These are phyloP conservation scores for Cardiospermum halicacabum DNA, from an alignment of 345 rosid species.

Conservation along the genomic window DNA sequence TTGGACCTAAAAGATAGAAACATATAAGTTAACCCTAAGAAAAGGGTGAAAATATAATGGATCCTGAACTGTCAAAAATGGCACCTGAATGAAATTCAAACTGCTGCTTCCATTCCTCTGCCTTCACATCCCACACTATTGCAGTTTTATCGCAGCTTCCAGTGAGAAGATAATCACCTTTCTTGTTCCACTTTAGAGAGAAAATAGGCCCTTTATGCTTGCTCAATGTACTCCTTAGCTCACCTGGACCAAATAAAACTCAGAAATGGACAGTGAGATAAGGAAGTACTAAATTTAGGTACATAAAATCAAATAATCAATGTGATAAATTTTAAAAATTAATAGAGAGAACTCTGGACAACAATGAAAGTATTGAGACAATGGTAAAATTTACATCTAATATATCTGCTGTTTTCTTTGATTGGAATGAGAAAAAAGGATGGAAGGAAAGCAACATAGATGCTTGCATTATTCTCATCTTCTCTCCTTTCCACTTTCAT, in stretches of 20 bases:
- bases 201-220: conserved; percentile 97
- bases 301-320: neutral
- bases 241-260: conserved; percentile 47
- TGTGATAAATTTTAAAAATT: neutral
- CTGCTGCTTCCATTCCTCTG: conserved; percentile 91
- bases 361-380: neutral
- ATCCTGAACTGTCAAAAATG: neutral
- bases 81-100: conserved; percentile 90
- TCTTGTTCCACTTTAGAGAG: conserved; percentile 99
- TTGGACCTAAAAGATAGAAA: conserved; percentile 57
- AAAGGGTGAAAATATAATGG: neutral
- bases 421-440: neutral
- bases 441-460: neutral
- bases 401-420: neutral
- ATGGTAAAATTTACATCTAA: neutral
- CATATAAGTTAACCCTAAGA: conserved; percentile 5
- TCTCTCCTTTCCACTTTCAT: neutral
- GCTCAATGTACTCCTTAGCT: conserved; percentile 71
- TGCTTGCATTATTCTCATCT: neutral
- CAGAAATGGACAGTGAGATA: conserved; percentile 1
- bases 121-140: conserved; percentile 97
- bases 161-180: conserved; percentile 96
- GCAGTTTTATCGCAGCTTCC: conserved; percentile 98
- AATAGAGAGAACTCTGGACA: neutral
- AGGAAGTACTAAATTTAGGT: neutral